Conservation (phyloP, 345 rosid genomes). For the Moricandia moricandioides region DNA sequence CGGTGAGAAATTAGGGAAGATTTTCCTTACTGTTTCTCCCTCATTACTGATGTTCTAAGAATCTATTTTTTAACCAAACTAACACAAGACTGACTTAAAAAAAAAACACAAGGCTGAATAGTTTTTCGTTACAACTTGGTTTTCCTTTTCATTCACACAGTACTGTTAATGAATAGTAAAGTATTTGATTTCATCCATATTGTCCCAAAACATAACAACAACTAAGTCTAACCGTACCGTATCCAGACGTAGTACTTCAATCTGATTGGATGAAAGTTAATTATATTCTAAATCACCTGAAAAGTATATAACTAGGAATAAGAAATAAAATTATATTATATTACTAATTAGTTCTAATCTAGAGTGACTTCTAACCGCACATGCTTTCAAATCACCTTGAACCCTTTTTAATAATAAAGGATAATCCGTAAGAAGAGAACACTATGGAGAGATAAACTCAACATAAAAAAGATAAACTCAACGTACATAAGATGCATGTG, state of each 20-base stretch:
- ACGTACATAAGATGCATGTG: conserved; percentile 13
- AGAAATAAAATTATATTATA: background rate
- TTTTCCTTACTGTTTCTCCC: no score
- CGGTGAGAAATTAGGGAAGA: no score
- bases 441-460: background rate
- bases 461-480: background rate
- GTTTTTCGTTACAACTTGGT: background rate
- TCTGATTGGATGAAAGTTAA: background rate
- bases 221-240: background rate
- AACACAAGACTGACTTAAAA: background rate
- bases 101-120: background rate
- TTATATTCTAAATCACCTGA: background rate
- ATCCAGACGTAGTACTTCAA: background rate
- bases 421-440: background rate
- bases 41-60: background rate
- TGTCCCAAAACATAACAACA: background rate
- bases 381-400: background rate
- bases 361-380: background rate
- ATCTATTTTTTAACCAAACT: background rate
- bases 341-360: background rate
- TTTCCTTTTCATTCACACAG: background rate
- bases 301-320: background rate
- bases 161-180: background rate
- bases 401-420: background rate
- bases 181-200: background rate